Evolutionary conservation across 83 land plant genomes (phyloP).

Genomic region (Picea abies): DNA sequence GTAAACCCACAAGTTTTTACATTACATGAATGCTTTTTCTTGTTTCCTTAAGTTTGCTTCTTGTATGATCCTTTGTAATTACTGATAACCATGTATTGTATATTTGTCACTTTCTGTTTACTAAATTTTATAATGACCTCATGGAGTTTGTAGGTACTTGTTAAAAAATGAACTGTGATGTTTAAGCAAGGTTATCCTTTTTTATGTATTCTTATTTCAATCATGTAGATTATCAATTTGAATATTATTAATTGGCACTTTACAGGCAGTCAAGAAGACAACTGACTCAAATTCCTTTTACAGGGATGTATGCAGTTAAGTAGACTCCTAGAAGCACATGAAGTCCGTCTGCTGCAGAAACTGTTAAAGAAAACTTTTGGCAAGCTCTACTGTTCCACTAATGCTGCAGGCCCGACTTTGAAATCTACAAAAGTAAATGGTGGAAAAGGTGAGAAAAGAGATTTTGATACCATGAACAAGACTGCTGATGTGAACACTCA

Average conservation of each 20-base stretch:
- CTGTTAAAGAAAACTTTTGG: background rate
- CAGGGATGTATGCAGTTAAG: constrained; percentile 12
- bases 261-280: background rate
- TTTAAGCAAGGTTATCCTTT: background rate
- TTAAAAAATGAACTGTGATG: background rate
- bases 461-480: constrained; percentile 10
- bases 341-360: background rate
- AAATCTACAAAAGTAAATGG: constrained; percentile 8
- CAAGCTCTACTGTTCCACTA: background rate
- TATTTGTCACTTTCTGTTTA: no score
- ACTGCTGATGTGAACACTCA: background rate
- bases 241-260: background rate
- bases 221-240: background rate
- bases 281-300: background rate
- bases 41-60: no score
- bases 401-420: background rate
- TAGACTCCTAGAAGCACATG: background rate
- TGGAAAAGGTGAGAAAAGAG: background rate
- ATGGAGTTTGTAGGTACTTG: background rate
- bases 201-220: background rate
- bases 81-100: no score
- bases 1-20: no score
- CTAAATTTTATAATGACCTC: background rate
- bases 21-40: no score
- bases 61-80: no score